Conservation (phyloP, 139 green algal genomes). For the Micractinium conductrix region DNA sequence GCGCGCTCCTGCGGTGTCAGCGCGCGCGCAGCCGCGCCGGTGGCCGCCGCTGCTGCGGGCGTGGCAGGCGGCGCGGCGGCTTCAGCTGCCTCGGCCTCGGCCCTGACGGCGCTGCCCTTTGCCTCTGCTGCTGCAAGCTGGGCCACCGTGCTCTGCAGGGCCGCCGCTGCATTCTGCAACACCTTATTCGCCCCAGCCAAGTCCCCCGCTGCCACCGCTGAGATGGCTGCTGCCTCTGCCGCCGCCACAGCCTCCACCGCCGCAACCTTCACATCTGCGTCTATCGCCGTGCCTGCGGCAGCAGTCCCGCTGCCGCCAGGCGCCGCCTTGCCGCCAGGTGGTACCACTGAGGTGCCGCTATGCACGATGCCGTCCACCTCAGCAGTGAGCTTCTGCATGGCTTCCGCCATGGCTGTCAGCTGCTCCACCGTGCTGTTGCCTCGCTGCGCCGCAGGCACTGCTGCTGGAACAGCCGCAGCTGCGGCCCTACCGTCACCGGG, state of each 20-base stretch:
- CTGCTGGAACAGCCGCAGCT: too few relatives aligned
- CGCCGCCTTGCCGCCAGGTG: neutral
- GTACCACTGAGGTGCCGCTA: neutral
- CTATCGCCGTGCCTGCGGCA: neutral
- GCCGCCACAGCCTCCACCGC: constrained; percentile 15
- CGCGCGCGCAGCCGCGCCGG: too few relatives aligned
- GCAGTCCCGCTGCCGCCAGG: neutral
- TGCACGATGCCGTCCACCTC: constrained; percentile 37
- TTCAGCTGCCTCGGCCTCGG: neutral
- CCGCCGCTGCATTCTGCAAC: constrained; percentile 21
- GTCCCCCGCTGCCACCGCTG: constrained; percentile 25
- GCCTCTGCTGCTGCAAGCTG: constrained; percentile 10
- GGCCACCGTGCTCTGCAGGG: constrained; percentile 28
- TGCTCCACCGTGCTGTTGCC: constrained; percentile 13
- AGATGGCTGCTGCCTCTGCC: constrained; percentile 28
- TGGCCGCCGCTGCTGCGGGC: too few relatives aligned
- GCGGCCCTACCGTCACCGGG: neutral
- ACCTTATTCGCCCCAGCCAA: constrained; percentile 28
- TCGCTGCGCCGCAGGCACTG: too few relatives aligned
- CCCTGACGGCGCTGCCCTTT: neutral
- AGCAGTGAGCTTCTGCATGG: constrained; percentile 39
- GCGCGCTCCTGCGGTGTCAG: constrained; percentile 9
- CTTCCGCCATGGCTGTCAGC: constrained; percentile 31
- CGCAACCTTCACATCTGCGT: constrained; percentile 13
- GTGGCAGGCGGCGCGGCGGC: neutral